phyloP scores from a whole-genome alignment of 78 protist genomes.

The Dictyostelium firmibasis region DNA sequence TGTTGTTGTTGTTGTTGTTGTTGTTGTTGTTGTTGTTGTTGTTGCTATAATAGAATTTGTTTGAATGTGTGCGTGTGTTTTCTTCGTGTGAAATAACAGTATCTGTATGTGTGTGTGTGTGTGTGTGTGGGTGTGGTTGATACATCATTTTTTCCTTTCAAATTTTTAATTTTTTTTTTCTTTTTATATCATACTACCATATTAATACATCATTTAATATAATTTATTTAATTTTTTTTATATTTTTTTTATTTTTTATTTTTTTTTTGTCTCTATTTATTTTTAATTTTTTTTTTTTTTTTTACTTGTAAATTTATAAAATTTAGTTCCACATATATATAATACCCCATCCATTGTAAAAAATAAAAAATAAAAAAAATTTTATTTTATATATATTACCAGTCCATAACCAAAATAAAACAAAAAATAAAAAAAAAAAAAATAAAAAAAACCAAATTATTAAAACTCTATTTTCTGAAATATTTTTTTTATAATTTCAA shows the following conservation, averaged over 20 bases:
- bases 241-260: no score
- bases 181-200: not conserved
- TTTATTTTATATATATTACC: not conserved
- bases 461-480: not conserved
- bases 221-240: no score
- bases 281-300: no score
- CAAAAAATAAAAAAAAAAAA: not conserved
- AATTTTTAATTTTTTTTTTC: not conserved
- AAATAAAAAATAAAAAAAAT: no score
- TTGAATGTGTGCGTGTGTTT: not conserved
- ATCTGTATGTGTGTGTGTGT: not conserved
- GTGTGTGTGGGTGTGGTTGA: not conserved
- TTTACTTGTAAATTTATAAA: not conserved
- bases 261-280: not conserved
- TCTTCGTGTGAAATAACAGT: not conserved
- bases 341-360: not conserved
- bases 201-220: not conserved
- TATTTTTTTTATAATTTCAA: no score
- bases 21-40: not conserved
- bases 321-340: no score
- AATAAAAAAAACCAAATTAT: not conserved
- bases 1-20: not conserved
- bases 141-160: not conserved
- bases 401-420: not conserved
- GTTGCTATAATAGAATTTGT: not conserved